phyloP scores from a whole-genome alignment of 768 basidiomycete species.

The Cyclocybe aegerita region DNA sequence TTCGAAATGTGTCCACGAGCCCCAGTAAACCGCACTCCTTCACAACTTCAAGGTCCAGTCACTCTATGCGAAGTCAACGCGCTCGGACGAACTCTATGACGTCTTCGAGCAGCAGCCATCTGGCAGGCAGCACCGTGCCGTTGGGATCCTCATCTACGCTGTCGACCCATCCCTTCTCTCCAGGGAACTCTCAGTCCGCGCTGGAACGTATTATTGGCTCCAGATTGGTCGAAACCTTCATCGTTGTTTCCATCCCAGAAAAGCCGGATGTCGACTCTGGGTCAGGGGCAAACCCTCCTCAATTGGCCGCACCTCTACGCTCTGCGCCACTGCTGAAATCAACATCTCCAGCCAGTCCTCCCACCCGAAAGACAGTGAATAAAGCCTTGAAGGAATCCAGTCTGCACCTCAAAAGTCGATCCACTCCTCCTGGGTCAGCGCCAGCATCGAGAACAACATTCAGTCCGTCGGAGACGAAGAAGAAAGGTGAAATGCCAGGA shows the following conservation, averaged over 20 bases:
- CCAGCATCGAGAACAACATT: slow-evolving; percentile 13
- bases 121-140: slow-evolving; percentile 16
- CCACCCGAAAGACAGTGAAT: background rate
- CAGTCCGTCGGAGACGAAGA: background rate
- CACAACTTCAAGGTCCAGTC: slow-evolving; percentile 24
- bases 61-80: slow-evolving; percentile 37
- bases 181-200: slow-evolving; percentile 64
- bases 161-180: slow-evolving; percentile 32
- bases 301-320: slow-evolving; percentile 7
- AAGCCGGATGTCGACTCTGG: slow-evolving; percentile 4
- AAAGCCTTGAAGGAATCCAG: background rate
- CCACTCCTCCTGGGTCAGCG: slow-evolving; percentile 10
- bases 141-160: slow-evolving; percentile 14
- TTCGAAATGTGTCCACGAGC: slow-evolving; percentile 12
- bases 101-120: slow-evolving; percentile 40
- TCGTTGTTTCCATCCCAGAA: slow-evolving; percentile 50
- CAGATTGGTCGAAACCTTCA: slow-evolving; percentile 76
- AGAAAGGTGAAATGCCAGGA: slow-evolving; percentile 1
- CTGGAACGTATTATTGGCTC: slow-evolving; percentile 72
- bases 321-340: slow-evolving; percentile 17
- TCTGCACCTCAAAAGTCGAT: slow-evolving; percentile 1
- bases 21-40: slow-evolving; percentile 12
- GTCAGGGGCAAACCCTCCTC: slow-evolving; percentile 4
- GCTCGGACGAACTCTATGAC: slow-evolving; percentile 53
- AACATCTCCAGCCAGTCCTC: background rate